Conservation (phyloP, 148 eudicot genomes). For the Cornus suecica region DNA sequence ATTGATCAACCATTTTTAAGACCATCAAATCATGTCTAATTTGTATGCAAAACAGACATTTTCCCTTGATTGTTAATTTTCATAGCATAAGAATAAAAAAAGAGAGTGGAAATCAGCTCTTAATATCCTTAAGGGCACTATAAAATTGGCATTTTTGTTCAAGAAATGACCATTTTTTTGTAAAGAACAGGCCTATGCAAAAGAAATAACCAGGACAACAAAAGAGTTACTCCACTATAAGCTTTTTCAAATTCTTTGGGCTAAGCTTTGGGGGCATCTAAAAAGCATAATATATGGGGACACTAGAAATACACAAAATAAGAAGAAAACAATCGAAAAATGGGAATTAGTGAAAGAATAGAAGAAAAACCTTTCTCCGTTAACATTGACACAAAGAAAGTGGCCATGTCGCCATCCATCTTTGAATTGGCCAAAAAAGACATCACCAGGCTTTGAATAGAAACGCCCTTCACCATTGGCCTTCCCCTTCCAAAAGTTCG, state of each 20-base stretch:
- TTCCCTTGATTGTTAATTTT: not conserved
- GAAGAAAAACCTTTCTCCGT: conserved; percentile 68
- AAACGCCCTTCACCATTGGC: conserved; percentile 97
- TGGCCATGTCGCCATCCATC: conserved; percentile 93
- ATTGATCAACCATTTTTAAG: not conserved
- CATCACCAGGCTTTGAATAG: conserved; percentile 77
- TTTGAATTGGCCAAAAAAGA: conserved; percentile 81
- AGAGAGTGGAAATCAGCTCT: not conserved
- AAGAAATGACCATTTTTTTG: not conserved
- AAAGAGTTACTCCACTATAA: not conserved
- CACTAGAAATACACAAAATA: not conserved
- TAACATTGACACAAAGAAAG: conserved; percentile 67
- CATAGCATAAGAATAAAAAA: not conserved
- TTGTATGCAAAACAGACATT: not conserved
- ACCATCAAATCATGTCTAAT: not conserved
- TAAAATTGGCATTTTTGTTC: not conserved
- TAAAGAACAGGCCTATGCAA: not conserved
- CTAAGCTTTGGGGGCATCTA: not conserved
- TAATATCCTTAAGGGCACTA: not conserved
- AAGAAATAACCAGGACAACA: not conserved
- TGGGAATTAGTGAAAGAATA: not conserved
- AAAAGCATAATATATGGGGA: too few relatives aligned
- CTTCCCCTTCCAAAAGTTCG: conserved; percentile 94
- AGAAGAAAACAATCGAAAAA: not conserved
- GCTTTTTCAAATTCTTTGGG: not conserved